Evolutionary conservation across 164 flowering plant species (phyloP).

Genomic region (Liquidambar formosana): DNA sequence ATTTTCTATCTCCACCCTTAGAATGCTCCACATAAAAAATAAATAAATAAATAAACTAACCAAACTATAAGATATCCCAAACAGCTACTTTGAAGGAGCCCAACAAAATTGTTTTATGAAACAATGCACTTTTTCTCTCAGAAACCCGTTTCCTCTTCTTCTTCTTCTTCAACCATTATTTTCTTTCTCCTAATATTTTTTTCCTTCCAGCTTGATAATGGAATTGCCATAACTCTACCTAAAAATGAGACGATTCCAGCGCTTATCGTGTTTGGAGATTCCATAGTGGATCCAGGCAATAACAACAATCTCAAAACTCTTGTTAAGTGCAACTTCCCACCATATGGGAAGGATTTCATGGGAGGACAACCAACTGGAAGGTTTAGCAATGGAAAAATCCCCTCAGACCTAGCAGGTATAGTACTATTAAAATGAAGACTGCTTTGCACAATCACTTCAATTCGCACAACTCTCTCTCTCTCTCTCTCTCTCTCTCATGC

Average conservation of each 20-base stretch:
- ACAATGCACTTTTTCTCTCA: not conserved
- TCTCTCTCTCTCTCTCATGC: not conserved
- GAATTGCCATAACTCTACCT: not conserved
- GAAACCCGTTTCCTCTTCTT: not conserved
- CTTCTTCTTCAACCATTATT: not conserved
- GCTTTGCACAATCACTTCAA: too few relatives aligned
- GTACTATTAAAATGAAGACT: too few relatives aligned
- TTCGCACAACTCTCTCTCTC: too few relatives aligned
- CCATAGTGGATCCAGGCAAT: slow-evolving; percentile 50
- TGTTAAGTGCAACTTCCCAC: slow-evolving; percentile 43
- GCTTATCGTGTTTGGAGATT: slow-evolving; percentile 43
- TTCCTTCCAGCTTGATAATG: not conserved
- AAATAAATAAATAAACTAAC: too few relatives aligned
- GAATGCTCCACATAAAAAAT: too few relatives aligned
- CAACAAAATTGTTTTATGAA: too few relatives aligned
- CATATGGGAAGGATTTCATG: slow-evolving; percentile 52
- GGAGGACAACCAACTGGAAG: slow-evolving; percentile 47
- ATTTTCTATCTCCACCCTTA: too few relatives aligned
- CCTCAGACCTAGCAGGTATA: slow-evolving; percentile 54
- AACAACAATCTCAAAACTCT: slow-evolving; percentile 38
- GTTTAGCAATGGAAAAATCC: slow-evolving; percentile 47
- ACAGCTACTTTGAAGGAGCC: too few relatives aligned
- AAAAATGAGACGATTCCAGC: slow-evolving; percentile 31
- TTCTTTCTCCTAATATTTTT: not conserved
- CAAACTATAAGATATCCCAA: too few relatives aligned